Conservation (phyloP, 257 asterid species). For the Cruciata laevipes region DNA sequence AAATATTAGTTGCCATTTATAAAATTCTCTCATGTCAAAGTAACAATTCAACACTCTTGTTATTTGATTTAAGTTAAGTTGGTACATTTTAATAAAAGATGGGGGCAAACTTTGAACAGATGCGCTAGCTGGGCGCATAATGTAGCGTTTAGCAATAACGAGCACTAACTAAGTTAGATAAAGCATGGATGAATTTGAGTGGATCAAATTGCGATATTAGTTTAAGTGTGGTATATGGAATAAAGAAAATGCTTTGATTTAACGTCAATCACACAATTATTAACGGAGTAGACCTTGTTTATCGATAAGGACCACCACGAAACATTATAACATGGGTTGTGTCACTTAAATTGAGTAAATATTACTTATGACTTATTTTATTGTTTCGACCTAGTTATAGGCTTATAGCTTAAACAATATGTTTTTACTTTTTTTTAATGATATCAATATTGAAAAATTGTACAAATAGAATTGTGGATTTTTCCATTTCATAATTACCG, state of each 20-base stretch:
- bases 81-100: no score
- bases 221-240: background rate
- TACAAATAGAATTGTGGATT: no score
- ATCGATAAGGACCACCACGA: constrained; percentile 16
- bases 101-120: background rate
- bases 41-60: no score
- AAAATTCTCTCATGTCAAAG: no score
- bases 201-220: background rate
- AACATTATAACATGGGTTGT: background rate
- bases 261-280: constrained; percentile 11
- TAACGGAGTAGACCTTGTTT: background rate
- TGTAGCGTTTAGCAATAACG: background rate
- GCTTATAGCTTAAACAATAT: no score
- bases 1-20: no score
- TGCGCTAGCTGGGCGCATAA: background rate
- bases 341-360: background rate
- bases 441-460: no score
- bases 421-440: no score
- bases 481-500: background rate
- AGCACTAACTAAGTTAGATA: background rate
- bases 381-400: no score
- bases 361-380: no score
- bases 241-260: background rate
- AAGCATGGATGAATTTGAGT: constrained; percentile 1
- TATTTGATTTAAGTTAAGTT: no score